Conservation (phyloP, 2,329 filamentous ascomycete species). For the Aspergillus sp. region DNA sequence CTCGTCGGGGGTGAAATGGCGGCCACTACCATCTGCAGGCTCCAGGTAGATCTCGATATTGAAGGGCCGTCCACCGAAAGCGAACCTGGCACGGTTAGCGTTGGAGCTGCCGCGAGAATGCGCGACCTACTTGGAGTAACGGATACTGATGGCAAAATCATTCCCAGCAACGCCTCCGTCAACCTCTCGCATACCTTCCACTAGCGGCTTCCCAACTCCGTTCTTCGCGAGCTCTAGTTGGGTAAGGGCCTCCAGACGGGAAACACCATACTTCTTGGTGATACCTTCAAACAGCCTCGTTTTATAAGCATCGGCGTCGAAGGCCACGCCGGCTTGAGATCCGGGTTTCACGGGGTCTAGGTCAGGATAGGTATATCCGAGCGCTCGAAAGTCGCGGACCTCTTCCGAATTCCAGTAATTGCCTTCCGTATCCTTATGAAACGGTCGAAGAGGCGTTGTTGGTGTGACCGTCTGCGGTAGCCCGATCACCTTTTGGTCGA, state of each 20-base stretch:
- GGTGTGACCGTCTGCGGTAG: neutral
- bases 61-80: constrained; percentile 7
- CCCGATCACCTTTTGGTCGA: neutral
- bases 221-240: neutral
- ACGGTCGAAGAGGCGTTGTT: constrained; percentile 3
- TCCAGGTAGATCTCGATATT: constrained; percentile 5
- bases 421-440: neutral
- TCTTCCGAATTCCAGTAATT: constrained; percentile 4
- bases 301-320: neutral
- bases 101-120: neutral
- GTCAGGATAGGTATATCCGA: constrained; percentile 13
- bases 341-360: neutral
- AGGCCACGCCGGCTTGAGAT: neutral
- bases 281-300: neutral
- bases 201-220: neutral
- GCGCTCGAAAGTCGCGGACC: neutral
- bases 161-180: neutral
- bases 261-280: constrained; percentile 4
- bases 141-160: constrained; percentile 4
- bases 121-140: constrained; percentile 1
- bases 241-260: constrained; percentile 2
- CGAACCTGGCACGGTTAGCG: constrained; percentile 1
- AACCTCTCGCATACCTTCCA: constrained; percentile 1
- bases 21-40: neutral
- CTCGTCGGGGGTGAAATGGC: neutral